These are phyloP conservation scores for Pyricularia pennisetigena DNA, from an alignment of 2,329 filamentous ascomycete genomes.

Conservation along the genomic window DNA sequence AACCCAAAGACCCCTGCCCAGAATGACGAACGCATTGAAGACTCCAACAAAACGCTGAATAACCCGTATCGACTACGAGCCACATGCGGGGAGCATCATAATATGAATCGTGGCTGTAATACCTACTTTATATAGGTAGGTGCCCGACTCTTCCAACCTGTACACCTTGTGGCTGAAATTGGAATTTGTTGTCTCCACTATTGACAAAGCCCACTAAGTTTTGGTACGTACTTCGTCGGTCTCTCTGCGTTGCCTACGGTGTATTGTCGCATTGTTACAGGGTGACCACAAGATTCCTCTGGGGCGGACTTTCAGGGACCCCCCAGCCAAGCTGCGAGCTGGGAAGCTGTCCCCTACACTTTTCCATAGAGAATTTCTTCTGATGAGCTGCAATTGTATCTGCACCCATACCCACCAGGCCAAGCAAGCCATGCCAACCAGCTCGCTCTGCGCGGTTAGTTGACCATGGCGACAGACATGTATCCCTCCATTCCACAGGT, in stretches of 20 bases:
- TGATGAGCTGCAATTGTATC: not conserved
- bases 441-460: not conserved
- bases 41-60: not conserved
- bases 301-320: not conserved
- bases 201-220: too few relatives aligned
- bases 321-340: not conserved
- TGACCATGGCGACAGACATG: conserved; percentile 57
- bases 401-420: not conserved
- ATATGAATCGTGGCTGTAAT: not conserved
- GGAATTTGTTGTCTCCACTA: too few relatives aligned
- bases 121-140: too few relatives aligned
- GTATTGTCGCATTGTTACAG: not conserved
- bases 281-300: not conserved
- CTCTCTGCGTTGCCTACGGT: too few relatives aligned
- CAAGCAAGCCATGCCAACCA: not conserved
- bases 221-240: too few relatives aligned
- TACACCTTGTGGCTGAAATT: too few relatives aligned
- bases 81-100: not conserved
- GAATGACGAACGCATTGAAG: not conserved
- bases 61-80: not conserved
- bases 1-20: not conserved
- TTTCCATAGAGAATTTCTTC: not conserved
- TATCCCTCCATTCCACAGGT: conserved; percentile 87
- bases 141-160: too few relatives aligned
- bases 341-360: not conserved